Evolutionary conservation across 148 eudicot genomes (phyloP).

Genomic region (Silene conica): DNA sequence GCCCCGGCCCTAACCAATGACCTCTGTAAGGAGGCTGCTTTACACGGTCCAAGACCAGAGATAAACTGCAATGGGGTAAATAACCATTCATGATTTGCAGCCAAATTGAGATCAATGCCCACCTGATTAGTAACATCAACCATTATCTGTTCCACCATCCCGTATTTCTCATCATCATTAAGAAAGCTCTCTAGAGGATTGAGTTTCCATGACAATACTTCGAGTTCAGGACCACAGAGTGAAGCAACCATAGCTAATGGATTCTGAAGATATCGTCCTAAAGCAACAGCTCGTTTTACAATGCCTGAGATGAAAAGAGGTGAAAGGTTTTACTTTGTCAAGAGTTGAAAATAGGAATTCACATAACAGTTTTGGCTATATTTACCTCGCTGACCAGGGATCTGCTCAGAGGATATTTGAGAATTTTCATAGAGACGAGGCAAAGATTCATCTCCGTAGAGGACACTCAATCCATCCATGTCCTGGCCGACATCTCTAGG

Average conservation of each 20-base stretch:
- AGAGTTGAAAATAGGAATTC: conserved; percentile 11
- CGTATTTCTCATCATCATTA: conserved; percentile 85
- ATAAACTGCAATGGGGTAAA: conserved; percentile 88
- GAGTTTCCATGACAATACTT: conserved; percentile 92
- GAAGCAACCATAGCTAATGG: conserved; percentile 97
- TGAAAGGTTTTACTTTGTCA: conserved; percentile 4
- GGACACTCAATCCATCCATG: conserved; percentile 68
- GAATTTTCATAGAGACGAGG: conserved; percentile 94
- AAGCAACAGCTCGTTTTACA: conserved; percentile 88
- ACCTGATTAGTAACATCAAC: conserved; percentile 97
- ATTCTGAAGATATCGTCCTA: conserved; percentile 86
- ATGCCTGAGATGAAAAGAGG: conserved; percentile 48
- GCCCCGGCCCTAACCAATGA: conserved; percentile 76
- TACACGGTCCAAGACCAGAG: conserved; percentile 97
- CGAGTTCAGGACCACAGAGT: conserved; percentile 83
- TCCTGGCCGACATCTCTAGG: conserved; percentile 91
- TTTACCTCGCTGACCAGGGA: conserved; percentile 70
- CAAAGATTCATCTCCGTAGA: conserved; percentile 84
- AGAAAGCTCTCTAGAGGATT: conserved; percentile 79
- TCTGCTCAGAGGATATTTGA: conserved; percentile 80
- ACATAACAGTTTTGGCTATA: background rate
- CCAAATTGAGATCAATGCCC: conserved; percentile 88
- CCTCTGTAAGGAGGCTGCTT: conserved; percentile 84
- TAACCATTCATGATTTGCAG: conserved; percentile 92
- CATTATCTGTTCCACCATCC: conserved; percentile 90